phyloP scores from a whole-genome alignment of 1,139 yeast genomes.

The Diutina pseudorugosa region DNA sequence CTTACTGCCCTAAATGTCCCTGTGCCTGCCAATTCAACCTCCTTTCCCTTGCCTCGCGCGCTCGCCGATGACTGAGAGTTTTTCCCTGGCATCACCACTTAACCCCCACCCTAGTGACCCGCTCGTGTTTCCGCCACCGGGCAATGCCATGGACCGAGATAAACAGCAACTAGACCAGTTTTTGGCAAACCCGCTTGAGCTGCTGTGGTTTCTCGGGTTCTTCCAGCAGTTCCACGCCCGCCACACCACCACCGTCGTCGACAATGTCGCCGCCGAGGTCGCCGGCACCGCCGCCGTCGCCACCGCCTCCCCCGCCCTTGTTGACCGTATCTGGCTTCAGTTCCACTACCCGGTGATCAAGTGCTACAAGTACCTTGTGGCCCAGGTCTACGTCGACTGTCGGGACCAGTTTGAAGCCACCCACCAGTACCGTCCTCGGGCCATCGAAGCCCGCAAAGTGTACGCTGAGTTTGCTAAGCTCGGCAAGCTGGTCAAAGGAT shows the following conservation, averaged over 20 bases:
- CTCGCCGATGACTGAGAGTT: background rate
- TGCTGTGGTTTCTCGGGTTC: constrained; percentile 33
- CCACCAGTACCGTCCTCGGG: constrained; percentile 15
- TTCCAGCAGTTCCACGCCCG: constrained; percentile 30
- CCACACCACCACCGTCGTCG: constrained; percentile 24
- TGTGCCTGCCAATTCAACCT: background rate
- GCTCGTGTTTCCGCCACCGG: background rate
- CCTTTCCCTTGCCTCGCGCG: background rate
- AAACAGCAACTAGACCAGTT: constrained; percentile 12
- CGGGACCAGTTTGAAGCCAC: constrained; percentile 8
- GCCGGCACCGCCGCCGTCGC: constrained; percentile 6
- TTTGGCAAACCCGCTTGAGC: constrained; percentile 24
- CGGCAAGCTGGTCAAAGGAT: constrained; percentile 30
- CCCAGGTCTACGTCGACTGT: constrained; percentile 13
- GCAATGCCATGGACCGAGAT: constrained; percentile 2
- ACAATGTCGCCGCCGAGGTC: constrained; percentile 14
- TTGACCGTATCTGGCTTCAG: constrained; percentile 46
- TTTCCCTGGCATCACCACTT: background rate
- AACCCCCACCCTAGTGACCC: background rate
- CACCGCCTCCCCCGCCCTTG: constrained; percentile 11
- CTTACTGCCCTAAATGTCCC: too few species aligned
- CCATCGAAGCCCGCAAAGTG: constrained; percentile 46
- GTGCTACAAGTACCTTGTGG: constrained; percentile 34
- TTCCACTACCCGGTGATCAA: constrained; percentile 56
- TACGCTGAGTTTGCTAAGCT: constrained; percentile 40